These are phyloP conservation scores for Tubosaeta sp. DNA, from an alignment of 768 basidiomycete genomes.

Conservation along the genomic window DNA sequence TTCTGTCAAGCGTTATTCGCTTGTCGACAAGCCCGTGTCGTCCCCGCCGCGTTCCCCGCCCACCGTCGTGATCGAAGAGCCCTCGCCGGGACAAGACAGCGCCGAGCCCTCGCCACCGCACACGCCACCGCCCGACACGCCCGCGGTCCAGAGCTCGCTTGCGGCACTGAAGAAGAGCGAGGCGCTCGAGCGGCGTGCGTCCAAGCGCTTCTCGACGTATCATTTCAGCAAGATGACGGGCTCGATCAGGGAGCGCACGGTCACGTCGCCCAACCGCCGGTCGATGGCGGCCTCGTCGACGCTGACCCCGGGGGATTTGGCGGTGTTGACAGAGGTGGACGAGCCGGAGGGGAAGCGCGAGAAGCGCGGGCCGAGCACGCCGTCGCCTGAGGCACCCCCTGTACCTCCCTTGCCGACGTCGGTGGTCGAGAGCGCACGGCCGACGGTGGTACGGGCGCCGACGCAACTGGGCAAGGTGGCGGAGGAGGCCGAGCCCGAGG, in stretches of 20 bases:
- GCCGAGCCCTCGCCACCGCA: slow-evolving; percentile 32
- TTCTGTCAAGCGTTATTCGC: slow-evolving; percentile 72
- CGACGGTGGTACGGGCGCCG: slow-evolving; percentile 1
- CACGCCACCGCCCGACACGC: slow-evolving; percentile 42
- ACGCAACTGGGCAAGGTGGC: slow-evolving; percentile 14
- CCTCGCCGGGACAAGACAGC: slow-evolving; percentile 22
- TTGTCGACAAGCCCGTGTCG: slow-evolving; percentile 65
- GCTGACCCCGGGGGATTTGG: slow-evolving; percentile 67
- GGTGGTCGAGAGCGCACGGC: slow-evolving; percentile 36
- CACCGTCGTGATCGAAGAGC: slow-evolving; percentile 43
- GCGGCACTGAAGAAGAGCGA: slow-evolving; percentile 87
- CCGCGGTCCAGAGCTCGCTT: slow-evolving; percentile 74
- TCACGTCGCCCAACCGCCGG: slow-evolving; percentile 56
- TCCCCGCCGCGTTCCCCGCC: slow-evolving; percentile 39
- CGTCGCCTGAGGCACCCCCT: slow-evolving; percentile 32
- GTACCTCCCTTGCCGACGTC: slow-evolving; percentile 50
- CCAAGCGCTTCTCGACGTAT: slow-evolving; percentile 93
- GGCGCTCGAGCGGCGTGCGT: slow-evolving; percentile 83
- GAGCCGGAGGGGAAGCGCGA: slow-evolving; percentile 33
- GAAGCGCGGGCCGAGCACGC: slow-evolving; percentile 35
- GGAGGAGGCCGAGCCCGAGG: slow-evolving; percentile 18
- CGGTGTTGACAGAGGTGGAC: slow-evolving; percentile 69
- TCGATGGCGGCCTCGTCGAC: slow-evolving; percentile 61
- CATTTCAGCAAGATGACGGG: slow-evolving; percentile 93
- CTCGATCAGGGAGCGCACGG: slow-evolving; percentile 41